Conservation (phyloP, 106 monocot species). For the Dioscorea zingiberensis region DNA sequence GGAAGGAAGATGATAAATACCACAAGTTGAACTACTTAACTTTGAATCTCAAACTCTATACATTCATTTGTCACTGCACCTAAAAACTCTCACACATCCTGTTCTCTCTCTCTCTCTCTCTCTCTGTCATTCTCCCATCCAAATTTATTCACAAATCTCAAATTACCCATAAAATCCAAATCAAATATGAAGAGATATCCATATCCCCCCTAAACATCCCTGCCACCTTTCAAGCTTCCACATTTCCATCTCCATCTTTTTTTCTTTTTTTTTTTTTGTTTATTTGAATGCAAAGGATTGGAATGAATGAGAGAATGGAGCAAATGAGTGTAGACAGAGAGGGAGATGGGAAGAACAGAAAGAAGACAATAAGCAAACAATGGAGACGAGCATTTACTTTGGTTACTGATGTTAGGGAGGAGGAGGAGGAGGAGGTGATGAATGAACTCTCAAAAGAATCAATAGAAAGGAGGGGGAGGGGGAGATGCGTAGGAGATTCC, state of each 20-base stretch:
- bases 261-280: no score
- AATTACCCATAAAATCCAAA: constrained; percentile 3
- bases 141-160: constrained; percentile 37
- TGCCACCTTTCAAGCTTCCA: no score
- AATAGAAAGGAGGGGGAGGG: constrained; percentile 47
- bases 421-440: constrained; percentile 1
- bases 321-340: no score
- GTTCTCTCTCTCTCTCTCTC: background rate
- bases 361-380: background rate
- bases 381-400: constrained; percentile 7
- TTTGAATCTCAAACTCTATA: constrained; percentile 39
- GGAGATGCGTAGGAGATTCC: constrained; percentile 47
- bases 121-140: background rate
- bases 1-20: constrained; percentile 1
- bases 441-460: constrained; percentile 30
- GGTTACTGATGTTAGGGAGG: background rate
- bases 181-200: constrained; percentile 2
- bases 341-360: no score
- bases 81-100: no score
- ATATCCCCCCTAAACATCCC: no score
- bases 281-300: no score
- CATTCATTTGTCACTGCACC: constrained; percentile 27
- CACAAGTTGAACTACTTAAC: constrained; percentile 5
- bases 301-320: no score
- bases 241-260: no score